phyloP scores from a whole-genome alignment of 2,329 filamentous ascomycete species.

The Coccinonectria pachysandricola region DNA sequence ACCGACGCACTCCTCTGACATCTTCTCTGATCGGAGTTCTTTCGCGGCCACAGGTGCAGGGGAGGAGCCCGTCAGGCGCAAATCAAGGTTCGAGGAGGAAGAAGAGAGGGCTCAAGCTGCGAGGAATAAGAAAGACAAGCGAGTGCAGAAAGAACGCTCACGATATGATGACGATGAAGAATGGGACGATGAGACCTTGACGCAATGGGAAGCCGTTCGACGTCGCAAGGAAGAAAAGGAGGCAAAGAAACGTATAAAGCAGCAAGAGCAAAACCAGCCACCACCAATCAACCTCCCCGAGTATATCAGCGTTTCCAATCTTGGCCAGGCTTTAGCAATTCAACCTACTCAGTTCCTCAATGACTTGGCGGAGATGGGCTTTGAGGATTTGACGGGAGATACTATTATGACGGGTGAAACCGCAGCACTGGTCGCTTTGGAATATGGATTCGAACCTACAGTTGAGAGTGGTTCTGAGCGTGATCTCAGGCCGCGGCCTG shows the following conservation, averaged over 20 bases:
- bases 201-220: slow-evolving; percentile 28
- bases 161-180: slow-evolving; percentile 22
- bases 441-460: slow-evolving; percentile 84
- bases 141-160: slow-evolving; percentile 13
- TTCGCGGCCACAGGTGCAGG: too few species aligned
- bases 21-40: too few species aligned
- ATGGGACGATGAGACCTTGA: slow-evolving; percentile 28
- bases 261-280: slow-evolving; percentile 28
- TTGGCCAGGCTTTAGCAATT: slow-evolving; percentile 66
- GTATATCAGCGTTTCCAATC: slow-evolving; percentile 77
- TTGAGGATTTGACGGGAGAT: slow-evolving; percentile 72
- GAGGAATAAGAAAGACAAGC: slow-evolving; percentile 17
- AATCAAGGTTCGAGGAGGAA: slow-evolving; percentile 23
- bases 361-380: slow-evolving; percentile 77
- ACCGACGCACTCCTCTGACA: too few species aligned
- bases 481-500: slow-evolving; percentile 63
- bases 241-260: slow-evolving; percentile 28
- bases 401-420: slow-evolving; percentile 87
- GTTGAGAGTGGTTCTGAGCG: slow-evolving; percentile 54
- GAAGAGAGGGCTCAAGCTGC: slow-evolving; percentile 10
- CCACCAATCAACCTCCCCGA: slow-evolving; percentile 72
- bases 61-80: slow-evolving; percentile 16
- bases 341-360: slow-evolving; percentile 59
- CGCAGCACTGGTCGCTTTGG: slow-evolving; percentile 78
- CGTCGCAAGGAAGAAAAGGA: slow-evolving; percentile 33